phyloP scores from a whole-genome alignment of 352 stramenopile genomes.

The Phytopythium delawarense region DNA sequence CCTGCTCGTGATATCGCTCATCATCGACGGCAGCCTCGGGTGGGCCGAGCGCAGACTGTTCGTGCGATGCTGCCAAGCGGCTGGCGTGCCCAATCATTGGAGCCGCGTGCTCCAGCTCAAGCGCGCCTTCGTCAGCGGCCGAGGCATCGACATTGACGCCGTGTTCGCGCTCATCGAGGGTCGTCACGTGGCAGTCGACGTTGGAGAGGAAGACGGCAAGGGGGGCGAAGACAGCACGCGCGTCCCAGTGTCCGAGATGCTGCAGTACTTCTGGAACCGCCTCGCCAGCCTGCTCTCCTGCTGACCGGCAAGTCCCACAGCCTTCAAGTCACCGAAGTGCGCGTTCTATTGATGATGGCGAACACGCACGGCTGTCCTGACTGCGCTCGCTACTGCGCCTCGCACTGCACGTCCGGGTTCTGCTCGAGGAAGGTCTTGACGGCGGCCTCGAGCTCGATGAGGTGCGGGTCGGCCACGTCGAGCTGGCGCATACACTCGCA shows the following conservation, averaged over 20 bases:
- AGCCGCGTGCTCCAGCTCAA: slow-evolving; percentile 31
- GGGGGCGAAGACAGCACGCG: background rate
- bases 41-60: slow-evolving; percentile 39
- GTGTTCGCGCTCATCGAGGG: slow-evolving; percentile 33
- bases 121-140: slow-evolving; percentile 31
- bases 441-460: slow-evolving; percentile 7
- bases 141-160: slow-evolving; percentile 27
- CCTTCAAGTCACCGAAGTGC: background rate
- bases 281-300: slow-evolving; percentile 5
- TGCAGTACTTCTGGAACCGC: slow-evolving; percentile 5
- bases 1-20: slow-evolving; percentile 33
- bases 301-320: background rate
- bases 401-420: background rate
- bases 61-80: slow-evolving; percentile 34
- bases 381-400: background rate
- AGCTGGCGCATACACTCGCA: slow-evolving; percentile 23
- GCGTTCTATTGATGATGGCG: background rate
- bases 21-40: slow-evolving; percentile 44
- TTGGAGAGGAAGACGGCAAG: too few species aligned
- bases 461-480: slow-evolving; percentile 9
- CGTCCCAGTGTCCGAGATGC: slow-evolving; percentile 2
- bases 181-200: background rate
- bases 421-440: background rate
- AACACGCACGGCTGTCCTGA: background rate
- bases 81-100: slow-evolving; percentile 32